These are phyloP conservation scores for Handroanthus guayacan DNA, from an alignment of 257 asterid species.

Conservation along the genomic window DNA sequence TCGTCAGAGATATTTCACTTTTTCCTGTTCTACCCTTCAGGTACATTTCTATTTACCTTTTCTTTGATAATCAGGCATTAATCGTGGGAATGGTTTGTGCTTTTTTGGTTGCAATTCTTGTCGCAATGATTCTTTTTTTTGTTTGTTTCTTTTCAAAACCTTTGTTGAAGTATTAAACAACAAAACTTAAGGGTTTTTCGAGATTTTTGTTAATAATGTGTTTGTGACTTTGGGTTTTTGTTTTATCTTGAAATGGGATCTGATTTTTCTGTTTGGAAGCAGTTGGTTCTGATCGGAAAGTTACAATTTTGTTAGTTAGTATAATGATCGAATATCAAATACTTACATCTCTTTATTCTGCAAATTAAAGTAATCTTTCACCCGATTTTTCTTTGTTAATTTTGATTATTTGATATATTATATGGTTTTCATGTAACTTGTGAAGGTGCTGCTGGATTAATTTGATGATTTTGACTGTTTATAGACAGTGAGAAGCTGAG, in stretches of 20 bases:
- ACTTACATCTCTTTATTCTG: not conserved
- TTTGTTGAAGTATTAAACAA: not conserved
- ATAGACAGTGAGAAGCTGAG: conserved; percentile 42
- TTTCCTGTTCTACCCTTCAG: conserved; percentile 43
- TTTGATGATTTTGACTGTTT: conserved; percentile 27
- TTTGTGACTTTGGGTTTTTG: not conserved
- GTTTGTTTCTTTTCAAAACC: not conserved
- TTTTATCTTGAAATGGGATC: conserved; percentile 28
- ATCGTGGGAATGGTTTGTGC: not conserved
- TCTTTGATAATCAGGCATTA: not conserved
- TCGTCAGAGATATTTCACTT: conserved; percentile 45
- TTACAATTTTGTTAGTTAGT: not conserved
- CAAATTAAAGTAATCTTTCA: not conserved
- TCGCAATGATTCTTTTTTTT: conserved; percentile 12
- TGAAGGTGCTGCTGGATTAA: conserved; percentile 18
- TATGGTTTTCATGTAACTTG: conserved; percentile 3
- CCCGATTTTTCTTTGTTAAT: not conserved
- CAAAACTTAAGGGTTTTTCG: not conserved
- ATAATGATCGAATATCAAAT: conserved; percentile 7
- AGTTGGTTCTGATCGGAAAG: conserved; percentile 39
- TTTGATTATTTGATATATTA: conserved; percentile 3
- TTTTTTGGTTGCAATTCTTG: conserved; percentile 26
- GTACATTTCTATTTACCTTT: conserved; percentile 36
- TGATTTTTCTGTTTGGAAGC: conserved; percentile 25
- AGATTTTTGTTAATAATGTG: not conserved